A percentile compares a stretch with the other conserved stretches of the same genome.
Evolutionary conservation across 2,329 filamentous ascomycete species (phyloP).

Genomic region (Trichophyton verrucosum): DNA sequence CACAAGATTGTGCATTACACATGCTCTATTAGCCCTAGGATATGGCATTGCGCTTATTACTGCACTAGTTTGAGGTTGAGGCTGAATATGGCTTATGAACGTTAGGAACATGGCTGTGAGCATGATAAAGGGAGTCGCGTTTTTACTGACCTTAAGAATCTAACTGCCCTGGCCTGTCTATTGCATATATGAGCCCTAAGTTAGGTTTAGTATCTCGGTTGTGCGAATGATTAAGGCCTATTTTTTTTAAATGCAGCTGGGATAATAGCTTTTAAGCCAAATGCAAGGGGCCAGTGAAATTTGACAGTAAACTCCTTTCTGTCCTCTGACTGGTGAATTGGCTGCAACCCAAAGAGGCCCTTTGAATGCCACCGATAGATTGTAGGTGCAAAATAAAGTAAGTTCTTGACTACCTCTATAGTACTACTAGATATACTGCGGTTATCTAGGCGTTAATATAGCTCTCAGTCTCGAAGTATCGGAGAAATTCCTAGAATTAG

Average conservation of each 20-base stretch:
- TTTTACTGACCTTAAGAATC: background rate
- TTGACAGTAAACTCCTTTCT: background rate
- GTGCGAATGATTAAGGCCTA: no score
- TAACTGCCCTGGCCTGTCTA: background rate
- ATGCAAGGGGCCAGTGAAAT: conserved; percentile 5
- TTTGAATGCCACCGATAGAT: conserved; percentile 4
- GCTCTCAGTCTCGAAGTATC: conserved; percentile 7
- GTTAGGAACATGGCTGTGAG: background rate
- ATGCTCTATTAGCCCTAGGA: no score
- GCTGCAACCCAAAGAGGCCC: conserved; percentile 8
- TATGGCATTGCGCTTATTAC: background rate
- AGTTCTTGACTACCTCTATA: conserved; percentile 8
- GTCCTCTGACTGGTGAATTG: background rate
- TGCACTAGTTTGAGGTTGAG: background rate
- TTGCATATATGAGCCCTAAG: background rate
- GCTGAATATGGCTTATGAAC: background rate
- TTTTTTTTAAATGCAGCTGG: no score
- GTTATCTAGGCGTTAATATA: conserved; percentile 5
- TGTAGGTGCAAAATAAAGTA: conserved; percentile 6
- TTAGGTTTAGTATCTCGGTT: no score
- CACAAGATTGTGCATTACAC: background rate
- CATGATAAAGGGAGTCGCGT: background rate
- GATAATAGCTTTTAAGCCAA: no score
- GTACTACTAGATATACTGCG: background rate
- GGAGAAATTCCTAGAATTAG: conserved; percentile 6